Base-by-base conservation (phyloP, 176 grass and related monocot genomes). In the Triticum dicoccoides region DNA sequence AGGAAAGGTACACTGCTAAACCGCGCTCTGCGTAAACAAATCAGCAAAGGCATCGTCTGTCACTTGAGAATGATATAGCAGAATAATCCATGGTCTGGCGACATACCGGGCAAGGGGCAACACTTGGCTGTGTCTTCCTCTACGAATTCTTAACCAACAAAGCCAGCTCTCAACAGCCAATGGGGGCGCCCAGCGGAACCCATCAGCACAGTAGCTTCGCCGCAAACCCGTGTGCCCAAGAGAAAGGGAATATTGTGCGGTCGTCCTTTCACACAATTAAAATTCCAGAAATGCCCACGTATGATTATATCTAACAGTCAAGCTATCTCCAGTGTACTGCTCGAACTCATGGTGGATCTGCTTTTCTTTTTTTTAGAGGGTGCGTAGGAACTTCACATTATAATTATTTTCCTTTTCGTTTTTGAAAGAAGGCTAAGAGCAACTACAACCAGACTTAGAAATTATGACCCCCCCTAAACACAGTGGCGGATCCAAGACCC, bases 31-130 rank as follows among this genome's bases (percentile, higher is more conserved):
- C 41, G 54, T 83, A 87, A 90, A 66, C 24, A 87, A 90, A 47
- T 25, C 71, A 47, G 13, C n/a, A 27, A 45, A 79, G 18, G 80
- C 80, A 68, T 79, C 35, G 8, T 24, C 20, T 38, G 59, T 8
- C 58, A 56, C 18, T 73, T 17, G 52, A 2, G 51, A 18, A 39
- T 9, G 84, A 73, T 6, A 73, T 49, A 73, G 89, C 75, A 90
- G 67, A 90, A 90, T 80, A 83, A 75, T 90, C 58, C 75, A 27
- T 75, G 41, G 80, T 76, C 89, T 69, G 75, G 85, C 58, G 34
- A 87, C 89, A 90, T 44, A 34, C 59, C 66, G 45, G 85, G 76
- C 85, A 91, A 68, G 58, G 45, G 85, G 76, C 85, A 91, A 75
- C 68, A 32, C 67, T 74, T 74, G 13, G 75, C 4, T 62, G 56